A percentile compares a stretch with the other conserved stretches of the same genome.
Conservation (phyloP, 345 rosid genomes). For the Ricinus communis region DNA sequence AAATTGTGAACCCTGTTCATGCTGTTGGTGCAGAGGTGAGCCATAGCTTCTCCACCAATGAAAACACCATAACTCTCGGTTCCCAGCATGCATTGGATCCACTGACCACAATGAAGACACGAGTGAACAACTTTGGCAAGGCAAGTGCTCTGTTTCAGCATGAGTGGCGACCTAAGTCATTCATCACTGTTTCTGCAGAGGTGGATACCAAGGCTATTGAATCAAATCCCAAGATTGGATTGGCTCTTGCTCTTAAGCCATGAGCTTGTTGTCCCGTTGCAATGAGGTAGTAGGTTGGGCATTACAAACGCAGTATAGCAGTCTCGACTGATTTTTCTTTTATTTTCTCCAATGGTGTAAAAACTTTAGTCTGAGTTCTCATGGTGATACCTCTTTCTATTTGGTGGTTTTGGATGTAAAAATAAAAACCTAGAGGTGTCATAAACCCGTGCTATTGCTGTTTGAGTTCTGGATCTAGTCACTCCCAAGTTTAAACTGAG, state of each 20-base stretch:
- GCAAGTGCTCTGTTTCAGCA: conserved; percentile 85
- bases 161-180: conserved; percentile 82
- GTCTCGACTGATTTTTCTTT: conserved; percentile 19
- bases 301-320: conserved; percentile 21
- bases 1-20: conserved; percentile 54
- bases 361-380: conserved; percentile 8
- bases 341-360: conserved; percentile 2
- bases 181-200: conserved; percentile 77
- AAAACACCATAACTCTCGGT: conserved; percentile 71
- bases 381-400: conserved; percentile 22
- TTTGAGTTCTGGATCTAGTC: conserved; percentile 6
- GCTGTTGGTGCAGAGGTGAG: conserved; percentile 83
- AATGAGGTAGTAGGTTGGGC: conserved; percentile 5
- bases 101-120: conserved; percentile 70
- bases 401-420: conserved; percentile 31
- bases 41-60: conserved; percentile 73
- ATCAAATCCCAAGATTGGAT: conserved; percentile 80
- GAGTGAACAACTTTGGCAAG: conserved; percentile 69
- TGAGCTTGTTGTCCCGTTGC: conserved; percentile 20
- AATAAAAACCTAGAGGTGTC: conserved; percentile 32
- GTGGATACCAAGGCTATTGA: conserved; percentile 84
- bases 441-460: conserved; percentile 12
- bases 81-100: conserved; percentile 75
- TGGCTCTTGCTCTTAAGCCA: conserved; percentile 86
- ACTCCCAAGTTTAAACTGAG: conserved; percentile 13